phyloP scores from a whole-genome alignment of 768 basidiomycete species.

The Termitomyces sp. region DNA sequence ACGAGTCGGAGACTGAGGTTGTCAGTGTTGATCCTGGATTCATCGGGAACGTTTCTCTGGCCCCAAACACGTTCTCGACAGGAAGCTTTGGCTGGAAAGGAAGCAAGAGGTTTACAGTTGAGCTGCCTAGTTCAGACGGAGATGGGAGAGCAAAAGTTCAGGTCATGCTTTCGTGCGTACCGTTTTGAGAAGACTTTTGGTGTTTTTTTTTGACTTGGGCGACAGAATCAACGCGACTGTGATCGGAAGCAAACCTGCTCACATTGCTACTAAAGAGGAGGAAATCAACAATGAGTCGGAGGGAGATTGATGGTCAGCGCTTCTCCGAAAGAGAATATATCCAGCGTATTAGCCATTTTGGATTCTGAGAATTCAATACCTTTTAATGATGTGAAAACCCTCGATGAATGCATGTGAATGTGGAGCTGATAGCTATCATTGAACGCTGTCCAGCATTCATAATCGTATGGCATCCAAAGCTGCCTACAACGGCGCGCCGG shows the following conservation, averaged over 20 bases:
- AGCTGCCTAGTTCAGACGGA: slow-evolving; percentile 46
- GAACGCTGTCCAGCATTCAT: too few species aligned
- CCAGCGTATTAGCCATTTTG: not conserved
- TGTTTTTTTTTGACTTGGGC: not conserved
- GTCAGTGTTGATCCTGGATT: slow-evolving; percentile 51
- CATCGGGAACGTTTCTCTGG: slow-evolving; percentile 49
- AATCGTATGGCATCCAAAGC: slow-evolving; percentile 10
- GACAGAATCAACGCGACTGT: slow-evolving; percentile 73
- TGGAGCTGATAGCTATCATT: not conserved
- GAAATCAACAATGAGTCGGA: slow-evolving; percentile 16
- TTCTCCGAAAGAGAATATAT: not conserved
- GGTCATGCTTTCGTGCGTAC: slow-evolving; percentile 65
- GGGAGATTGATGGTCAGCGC: slow-evolving; percentile 3
- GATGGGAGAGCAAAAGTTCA: slow-evolving; percentile 60
- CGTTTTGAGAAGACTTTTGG: not conserved
- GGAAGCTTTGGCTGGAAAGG: slow-evolving; percentile 89
- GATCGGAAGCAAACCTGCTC: slow-evolving; percentile 57
- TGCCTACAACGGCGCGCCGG: not conserved
- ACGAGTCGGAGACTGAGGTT: slow-evolving; percentile 30
- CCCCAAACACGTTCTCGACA: slow-evolving; percentile 58
- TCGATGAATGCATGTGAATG: not conserved
- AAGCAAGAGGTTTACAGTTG: slow-evolving; percentile 58
- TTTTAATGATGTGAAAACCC: too few species aligned
- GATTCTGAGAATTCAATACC: not conserved
- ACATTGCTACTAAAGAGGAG: slow-evolving; percentile 23